Evolutionary conservation across 805 yeast genomes (phyloP).

Genomic region (Kazachstania viticola): DNA sequence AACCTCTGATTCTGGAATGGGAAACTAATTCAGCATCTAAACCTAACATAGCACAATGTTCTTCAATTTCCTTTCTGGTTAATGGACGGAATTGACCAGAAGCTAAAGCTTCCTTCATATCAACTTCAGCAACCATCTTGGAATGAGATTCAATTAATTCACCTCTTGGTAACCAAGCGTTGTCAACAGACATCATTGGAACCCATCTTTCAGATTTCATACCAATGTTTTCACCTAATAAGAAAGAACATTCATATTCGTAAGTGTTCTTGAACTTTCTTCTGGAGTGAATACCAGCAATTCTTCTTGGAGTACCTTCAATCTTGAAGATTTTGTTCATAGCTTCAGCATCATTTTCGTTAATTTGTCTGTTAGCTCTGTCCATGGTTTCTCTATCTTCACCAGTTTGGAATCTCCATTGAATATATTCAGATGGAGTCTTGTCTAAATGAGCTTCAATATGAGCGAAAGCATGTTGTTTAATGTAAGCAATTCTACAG

Average conservation of each 20-base stretch:
- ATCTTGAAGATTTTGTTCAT: slow-evolving; percentile 99
- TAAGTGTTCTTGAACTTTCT: slow-evolving; percentile 99
- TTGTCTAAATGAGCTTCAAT: slow-evolving; percentile 97
- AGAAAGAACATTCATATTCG: slow-evolving; percentile 98
- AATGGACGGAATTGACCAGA: slow-evolving; percentile 99
- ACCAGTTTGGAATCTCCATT: slow-evolving; percentile 99
- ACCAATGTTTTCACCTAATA: slow-evolving; percentile 96
- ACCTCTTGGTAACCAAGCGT: slow-evolving; percentile 99
- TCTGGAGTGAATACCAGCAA: slow-evolving; percentile 88
- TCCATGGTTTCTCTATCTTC: slow-evolving; percentile 99
- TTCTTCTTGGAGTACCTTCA: slow-evolving; percentile 98
- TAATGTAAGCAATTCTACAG: slow-evolving; percentile 99
- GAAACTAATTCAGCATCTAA: slow-evolving; percentile 98
- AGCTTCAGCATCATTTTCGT: slow-evolving; percentile 92
- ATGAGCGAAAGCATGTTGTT: slow-evolving; percentile 99
- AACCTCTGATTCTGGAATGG: slow-evolving; percentile 99
- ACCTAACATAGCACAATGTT: slow-evolving; percentile 97
- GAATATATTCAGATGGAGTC: slow-evolving; percentile 99
- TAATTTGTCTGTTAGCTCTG: slow-evolving; percentile 98
- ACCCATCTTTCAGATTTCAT: slow-evolving; percentile 99
- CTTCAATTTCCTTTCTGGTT: slow-evolving; percentile 99
- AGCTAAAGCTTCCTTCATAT: slow-evolving; percentile 99
- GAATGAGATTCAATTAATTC: slow-evolving; percentile 94
- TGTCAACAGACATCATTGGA: slow-evolving; percentile 98
- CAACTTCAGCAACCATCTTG: slow-evolving; percentile 99